Conservation (phyloP, 495 filamentous ascomycete species). For the Xylaria venustula region DNA sequence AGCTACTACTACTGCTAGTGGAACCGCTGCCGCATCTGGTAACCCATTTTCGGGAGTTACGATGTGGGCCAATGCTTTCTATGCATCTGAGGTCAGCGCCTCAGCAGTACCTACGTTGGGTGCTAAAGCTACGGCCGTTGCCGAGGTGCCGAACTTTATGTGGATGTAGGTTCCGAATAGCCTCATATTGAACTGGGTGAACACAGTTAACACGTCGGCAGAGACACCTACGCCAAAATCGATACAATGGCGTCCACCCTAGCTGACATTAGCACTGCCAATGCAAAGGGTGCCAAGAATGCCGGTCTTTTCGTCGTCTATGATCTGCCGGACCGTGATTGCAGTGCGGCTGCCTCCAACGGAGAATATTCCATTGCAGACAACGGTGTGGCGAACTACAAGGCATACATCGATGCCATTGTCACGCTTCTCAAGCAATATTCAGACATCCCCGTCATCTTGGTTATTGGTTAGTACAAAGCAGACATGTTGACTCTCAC, state of each 20-base stretch:
- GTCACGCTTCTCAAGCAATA: slow-evolving; percentile 20
- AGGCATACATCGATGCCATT: slow-evolving; percentile 58
- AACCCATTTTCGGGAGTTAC: slow-evolving; percentile 57
- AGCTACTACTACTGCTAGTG: slow-evolving; percentile 11
- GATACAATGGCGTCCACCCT: slow-evolving; percentile 47
- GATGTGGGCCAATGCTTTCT: slow-evolving; percentile 58
- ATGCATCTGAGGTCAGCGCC: slow-evolving; percentile 53
- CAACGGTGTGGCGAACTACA: slow-evolving; percentile 57
- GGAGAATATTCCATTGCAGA: slow-evolving; percentile 55
- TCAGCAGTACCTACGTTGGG: slow-evolving; percentile 52
- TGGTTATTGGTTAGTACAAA: slow-evolving; percentile 22
- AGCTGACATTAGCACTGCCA: slow-evolving; percentile 47
- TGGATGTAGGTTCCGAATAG: slow-evolving; percentile 52
- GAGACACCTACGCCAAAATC: slow-evolving; percentile 49
- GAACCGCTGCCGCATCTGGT: slow-evolving; percentile 38
- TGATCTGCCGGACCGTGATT: slow-evolving; percentile 64
- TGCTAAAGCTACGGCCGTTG: slow-evolving; percentile 45
- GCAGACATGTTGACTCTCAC: background rate
- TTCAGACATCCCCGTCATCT: slow-evolving; percentile 35
- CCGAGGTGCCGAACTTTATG: slow-evolving; percentile 54
- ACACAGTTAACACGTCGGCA: slow-evolving; percentile 17
- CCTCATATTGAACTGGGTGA: background rate
- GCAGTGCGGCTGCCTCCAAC: slow-evolving; percentile 61
- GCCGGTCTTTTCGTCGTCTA: slow-evolving; percentile 54
- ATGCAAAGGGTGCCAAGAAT: slow-evolving; percentile 45